These are phyloP conservation scores for Chaetomium tenue DNA, from an alignment of 495 filamentous ascomycete genomes.

Conservation along the genomic window DNA sequence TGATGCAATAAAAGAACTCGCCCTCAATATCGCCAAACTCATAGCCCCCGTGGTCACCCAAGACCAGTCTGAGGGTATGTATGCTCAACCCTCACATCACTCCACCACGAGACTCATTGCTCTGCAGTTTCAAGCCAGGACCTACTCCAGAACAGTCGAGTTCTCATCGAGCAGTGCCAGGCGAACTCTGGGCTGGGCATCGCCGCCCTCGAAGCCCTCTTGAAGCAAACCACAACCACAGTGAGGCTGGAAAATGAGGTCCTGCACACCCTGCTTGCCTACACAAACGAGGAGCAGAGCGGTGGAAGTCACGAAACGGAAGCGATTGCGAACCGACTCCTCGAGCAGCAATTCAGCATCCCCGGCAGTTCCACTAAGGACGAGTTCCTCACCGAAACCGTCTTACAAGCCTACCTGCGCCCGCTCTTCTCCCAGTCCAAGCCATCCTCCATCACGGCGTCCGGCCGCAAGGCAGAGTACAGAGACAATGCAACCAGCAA, in stretches of 20 bases:
- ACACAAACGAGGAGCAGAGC: conserved; percentile 50
- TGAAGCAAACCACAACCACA: neutral
- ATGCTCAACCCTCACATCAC: neutral
- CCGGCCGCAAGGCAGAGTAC: conserved; percentile 57
- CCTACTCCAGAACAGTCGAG: neutral
- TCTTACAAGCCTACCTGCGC: conserved; percentile 56
- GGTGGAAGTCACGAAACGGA: conserved; percentile 51
- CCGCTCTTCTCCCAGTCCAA: conserved; percentile 70
- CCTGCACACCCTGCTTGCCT: conserved; percentile 43
- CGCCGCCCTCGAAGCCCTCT: conserved; percentile 21
- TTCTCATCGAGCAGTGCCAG: conserved; percentile 6
- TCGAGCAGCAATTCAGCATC: conserved; percentile 41
- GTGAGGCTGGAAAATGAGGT: conserved; percentile 19
- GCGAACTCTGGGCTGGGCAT: conserved; percentile 18
- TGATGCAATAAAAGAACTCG: conserved; percentile 10
- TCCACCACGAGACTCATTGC: neutral
- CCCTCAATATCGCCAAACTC: conserved; percentile 12
- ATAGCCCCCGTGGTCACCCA: conserved; percentile 6
- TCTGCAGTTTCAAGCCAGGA: conserved; percentile 9
- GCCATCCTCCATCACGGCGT: conserved; percentile 59
- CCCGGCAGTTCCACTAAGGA: conserved; percentile 14
- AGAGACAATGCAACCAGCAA: conserved; percentile 41
- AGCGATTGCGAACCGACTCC: conserved; percentile 40
- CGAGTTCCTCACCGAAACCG: conserved; percentile 52
- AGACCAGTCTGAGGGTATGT: conserved; percentile 16